A percentile compares a stretch with the other conserved stretches of the same genome.
Conservation (phyloP, 164 flowering plant genomes). For the Cinnamomum micranthum region DNA sequence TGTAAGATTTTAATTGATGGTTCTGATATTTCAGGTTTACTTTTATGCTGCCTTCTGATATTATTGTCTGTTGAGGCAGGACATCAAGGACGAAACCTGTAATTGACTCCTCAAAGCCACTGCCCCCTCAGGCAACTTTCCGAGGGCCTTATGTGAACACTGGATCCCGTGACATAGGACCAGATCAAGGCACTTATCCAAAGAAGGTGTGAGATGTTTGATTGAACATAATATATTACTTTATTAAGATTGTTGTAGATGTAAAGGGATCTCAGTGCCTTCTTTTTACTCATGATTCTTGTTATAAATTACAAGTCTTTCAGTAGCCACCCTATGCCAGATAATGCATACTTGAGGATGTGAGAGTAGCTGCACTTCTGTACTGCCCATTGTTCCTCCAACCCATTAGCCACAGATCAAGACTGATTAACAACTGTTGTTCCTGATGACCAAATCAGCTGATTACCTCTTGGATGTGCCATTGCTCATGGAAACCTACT, state of each 20-base stretch:
- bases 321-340: no score
- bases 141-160: conserved; percentile 95
- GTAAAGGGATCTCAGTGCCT: not conserved
- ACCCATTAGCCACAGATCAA: no score
- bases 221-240: not conserved
- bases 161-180: conserved; percentile 93
- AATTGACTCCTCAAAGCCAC: conserved; percentile 83
- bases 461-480: no score
- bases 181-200: conserved; percentile 53
- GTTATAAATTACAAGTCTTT: no score
- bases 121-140: conserved; percentile 93
- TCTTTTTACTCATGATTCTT: no score
- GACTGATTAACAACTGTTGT: no score
- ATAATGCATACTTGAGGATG: no score
- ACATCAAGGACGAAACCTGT: conserved; percentile 57
- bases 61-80: conserved; percentile 29
- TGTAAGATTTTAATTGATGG: conserved; percentile 23
- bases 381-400: no score
- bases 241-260: not conserved
- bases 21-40: not conserved
- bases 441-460: no score
- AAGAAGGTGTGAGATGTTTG: conserved; percentile 37
- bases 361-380: no score
- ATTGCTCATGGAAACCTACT: no score
- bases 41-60: not conserved